These are phyloP conservation scores for Stereocaulon alpinum DNA, from an alignment of 495 filamentous ascomycete species.

Conservation along the genomic window DNA sequence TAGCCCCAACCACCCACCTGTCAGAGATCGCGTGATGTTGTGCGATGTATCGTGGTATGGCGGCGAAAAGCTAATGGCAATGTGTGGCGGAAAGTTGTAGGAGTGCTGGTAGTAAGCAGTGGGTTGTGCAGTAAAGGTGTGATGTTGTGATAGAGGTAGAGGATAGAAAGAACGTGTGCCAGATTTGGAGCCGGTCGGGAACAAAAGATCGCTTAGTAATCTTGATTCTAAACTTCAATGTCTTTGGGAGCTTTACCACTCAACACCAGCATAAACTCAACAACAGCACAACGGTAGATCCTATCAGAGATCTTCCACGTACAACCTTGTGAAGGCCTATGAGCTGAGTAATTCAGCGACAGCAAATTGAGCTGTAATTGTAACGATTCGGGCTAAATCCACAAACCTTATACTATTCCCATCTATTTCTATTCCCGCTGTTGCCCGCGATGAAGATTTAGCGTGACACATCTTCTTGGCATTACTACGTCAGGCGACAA, in stretches of 20 bases:
- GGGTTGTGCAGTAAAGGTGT: neutral
- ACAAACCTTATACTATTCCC: too few relatives aligned
- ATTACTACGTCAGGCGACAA: neutral
- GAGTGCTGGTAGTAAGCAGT: neutral
- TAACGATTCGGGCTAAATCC: too few relatives aligned
- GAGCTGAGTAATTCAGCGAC: too few relatives aligned
- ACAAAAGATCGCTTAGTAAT: neutral
- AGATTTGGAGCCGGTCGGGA: neutral
- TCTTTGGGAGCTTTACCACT: too few relatives aligned
- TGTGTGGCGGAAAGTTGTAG: neutral
- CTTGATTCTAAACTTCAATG: too few relatives aligned
- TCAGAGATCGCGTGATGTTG: neutral
- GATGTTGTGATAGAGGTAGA: neutral
- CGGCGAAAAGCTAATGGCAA: neutral
- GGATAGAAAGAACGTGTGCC: neutral
- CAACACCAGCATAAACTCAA: too few relatives aligned
- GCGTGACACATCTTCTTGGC: neutral
- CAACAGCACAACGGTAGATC: too few relatives aligned
- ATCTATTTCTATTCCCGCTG: too few relatives aligned
- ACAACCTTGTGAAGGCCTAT: too few relatives aligned
- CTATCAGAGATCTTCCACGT: too few relatives aligned
- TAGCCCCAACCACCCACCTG: slow-evolving; percentile 7
- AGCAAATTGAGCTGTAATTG: too few relatives aligned
- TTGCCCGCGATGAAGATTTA: neutral
- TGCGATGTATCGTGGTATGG: neutral